These are phyloP conservation scores for Nidularia pulvinata DNA, from an alignment of 768 basidiomycete species.

Conservation along the genomic window DNA sequence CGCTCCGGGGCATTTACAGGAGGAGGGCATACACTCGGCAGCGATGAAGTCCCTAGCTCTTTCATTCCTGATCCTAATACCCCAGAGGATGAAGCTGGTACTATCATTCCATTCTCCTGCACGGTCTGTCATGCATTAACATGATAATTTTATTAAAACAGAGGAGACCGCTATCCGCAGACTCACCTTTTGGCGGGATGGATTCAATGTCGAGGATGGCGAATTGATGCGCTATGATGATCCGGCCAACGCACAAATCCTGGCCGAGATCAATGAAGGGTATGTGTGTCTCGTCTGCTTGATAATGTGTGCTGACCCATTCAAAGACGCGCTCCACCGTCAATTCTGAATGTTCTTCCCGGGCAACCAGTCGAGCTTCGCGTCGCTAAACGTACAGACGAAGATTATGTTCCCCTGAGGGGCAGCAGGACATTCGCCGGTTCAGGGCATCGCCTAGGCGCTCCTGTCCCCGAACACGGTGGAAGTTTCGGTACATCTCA, in stretches of 20 bases:
- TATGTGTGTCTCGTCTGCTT: constrained; percentile 21
- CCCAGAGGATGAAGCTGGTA: constrained; percentile 30
- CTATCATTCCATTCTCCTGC: no score
- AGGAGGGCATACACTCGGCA: constrained; percentile 83
- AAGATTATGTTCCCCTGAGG: constrained; percentile 68
- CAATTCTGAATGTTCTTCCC: constrained; percentile 67
- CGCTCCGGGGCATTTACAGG: constrained; percentile 51
- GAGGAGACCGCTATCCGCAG: constrained; percentile 61
- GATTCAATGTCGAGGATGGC: constrained; percentile 91
- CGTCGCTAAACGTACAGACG: constrained; percentile 65
- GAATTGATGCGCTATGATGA: constrained; percentile 84
- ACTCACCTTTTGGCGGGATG: constrained; percentile 92
- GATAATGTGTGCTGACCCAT: background rate
- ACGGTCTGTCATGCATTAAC: no score
- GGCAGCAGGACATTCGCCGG: constrained; percentile 64
- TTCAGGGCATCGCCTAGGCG: constrained; percentile 79
- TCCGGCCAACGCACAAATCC: constrained; percentile 64
- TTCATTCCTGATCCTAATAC: constrained; percentile 76
- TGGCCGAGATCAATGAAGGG: constrained; percentile 83
- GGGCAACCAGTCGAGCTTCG: constrained; percentile 87
- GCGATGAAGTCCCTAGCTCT: constrained; percentile 83
- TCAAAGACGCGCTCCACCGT: constrained; percentile 73
- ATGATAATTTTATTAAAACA: no score
- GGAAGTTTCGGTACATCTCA: constrained; percentile 2
- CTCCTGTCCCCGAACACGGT: constrained; percentile 56